Percentiles rank a stretch among this genome's conserved stretches.
These are phyloP conservation scores for Besnoitia besnoiti DNA, from an alignment of 169 alveolate genomes.

Conservation along the genomic window DNA sequence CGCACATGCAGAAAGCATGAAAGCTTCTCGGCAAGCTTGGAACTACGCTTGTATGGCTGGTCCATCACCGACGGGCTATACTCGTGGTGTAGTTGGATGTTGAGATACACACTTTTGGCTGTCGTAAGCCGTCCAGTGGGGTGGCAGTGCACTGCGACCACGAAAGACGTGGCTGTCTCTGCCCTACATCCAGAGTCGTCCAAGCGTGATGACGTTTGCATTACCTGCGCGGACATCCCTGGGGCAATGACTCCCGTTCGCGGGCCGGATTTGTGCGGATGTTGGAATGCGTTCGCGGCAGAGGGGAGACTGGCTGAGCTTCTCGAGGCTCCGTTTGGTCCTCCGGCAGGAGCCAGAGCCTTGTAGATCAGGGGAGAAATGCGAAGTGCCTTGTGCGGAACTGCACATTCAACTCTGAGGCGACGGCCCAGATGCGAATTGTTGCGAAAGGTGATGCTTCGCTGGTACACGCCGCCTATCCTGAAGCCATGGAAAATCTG, in stretches of 20 bases:
- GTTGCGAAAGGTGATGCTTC: not conserved
- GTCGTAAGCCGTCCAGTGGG: too few species aligned
- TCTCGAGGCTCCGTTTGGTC: not conserved
- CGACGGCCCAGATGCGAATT: not conserved
- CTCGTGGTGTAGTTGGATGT: too few species aligned
- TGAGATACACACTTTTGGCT: too few species aligned
- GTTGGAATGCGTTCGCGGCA: not conserved
- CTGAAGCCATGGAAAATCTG: constrained; percentile 28
- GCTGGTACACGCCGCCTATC: not conserved
- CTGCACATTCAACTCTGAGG: not conserved
- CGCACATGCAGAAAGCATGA: too few species aligned
- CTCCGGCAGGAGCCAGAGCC: not conserved
- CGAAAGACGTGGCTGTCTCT: too few species aligned
- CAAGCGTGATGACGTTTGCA: too few species aligned
- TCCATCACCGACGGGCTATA: too few species aligned
- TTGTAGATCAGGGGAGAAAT: not conserved
- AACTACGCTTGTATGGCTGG: too few species aligned
- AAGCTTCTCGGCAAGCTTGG: too few species aligned
- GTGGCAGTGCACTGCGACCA: too few species aligned
- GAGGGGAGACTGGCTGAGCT: not conserved
- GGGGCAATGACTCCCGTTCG: constrained; percentile 32
- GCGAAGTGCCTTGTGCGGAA: not conserved
- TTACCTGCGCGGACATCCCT: constrained; percentile 24
- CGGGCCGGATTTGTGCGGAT: not conserved
- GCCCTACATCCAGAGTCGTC: not conserved